A percentile compares a stretch with the other conserved stretches of the same genome.
Conservation (phyloP, 2,329 filamentous ascomycete species). For the Lecanicillium sp. region DNA sequence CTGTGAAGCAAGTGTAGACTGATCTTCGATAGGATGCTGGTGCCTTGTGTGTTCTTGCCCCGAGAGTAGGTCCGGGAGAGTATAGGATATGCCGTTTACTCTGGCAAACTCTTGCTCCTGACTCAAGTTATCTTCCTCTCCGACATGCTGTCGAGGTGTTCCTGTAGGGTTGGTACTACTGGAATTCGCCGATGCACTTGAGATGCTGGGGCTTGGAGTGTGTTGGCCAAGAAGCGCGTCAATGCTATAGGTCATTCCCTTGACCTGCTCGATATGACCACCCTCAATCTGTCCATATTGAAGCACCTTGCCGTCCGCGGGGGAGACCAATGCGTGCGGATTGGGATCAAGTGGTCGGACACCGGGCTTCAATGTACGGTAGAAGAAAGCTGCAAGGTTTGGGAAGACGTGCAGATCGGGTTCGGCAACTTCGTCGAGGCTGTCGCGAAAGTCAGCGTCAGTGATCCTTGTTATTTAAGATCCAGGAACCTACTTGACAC, state of each 20-base stretch:
- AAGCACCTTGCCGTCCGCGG: slow-evolving; percentile 81
- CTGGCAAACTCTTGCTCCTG: slow-evolving; percentile 87
- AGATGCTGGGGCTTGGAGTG: slow-evolving; percentile 46
- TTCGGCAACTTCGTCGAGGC: slow-evolving; percentile 78
- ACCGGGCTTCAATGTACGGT: slow-evolving; percentile 85
- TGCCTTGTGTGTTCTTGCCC: slow-evolving; percentile 46
- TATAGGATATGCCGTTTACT: slow-evolving; percentile 94
- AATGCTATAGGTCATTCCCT: slow-evolving; percentile 95
- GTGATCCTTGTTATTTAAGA: too few species aligned
- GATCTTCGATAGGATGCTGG: slow-evolving; percentile 55
- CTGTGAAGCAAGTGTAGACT: slow-evolving; percentile 55
- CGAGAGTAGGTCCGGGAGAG: slow-evolving; percentile 77
- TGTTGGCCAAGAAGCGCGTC: slow-evolving; percentile 78
- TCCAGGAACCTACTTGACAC: slow-evolving; percentile 54
- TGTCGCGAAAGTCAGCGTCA: slow-evolving; percentile 20
- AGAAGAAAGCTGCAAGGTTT: slow-evolving; percentile 95
- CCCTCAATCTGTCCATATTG: slow-evolving; percentile 89
- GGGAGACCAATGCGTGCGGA: slow-evolving; percentile 71
- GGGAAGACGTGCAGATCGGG: slow-evolving; percentile 82
- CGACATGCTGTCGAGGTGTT: slow-evolving; percentile 20
- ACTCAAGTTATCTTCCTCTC: slow-evolving; percentile 60
- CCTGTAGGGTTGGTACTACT: slow-evolving; percentile 12
- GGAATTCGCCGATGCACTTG: slow-evolving; percentile 21
- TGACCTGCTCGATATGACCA: slow-evolving; percentile 95
- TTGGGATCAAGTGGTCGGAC: slow-evolving; percentile 77